Evolutionary conservation across 129 eudicot genomes (phyloP), one percentile per base, ranked within the genome.

Genomic region (Escallonia herrerae): DNA sequence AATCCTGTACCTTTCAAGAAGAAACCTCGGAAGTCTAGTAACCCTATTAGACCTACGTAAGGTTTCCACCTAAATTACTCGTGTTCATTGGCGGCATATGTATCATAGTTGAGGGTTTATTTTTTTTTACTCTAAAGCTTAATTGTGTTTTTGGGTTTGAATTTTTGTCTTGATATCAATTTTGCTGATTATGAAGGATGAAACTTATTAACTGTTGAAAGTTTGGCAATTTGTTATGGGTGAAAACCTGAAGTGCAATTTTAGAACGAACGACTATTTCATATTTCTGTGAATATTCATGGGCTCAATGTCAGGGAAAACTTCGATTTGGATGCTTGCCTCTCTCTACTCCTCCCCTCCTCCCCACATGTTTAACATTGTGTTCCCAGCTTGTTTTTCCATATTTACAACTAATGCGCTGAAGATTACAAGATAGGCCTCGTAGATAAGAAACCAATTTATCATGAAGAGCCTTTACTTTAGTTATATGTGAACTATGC

Each of bases 1-100:
- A 76, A 65, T 56, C 80, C 80, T 62, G 63, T 74, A 64, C 78
- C 77, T 55, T 79, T 68, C 58, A 83, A 86, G 81, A 85, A 62
- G 87, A 88, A 77, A 67, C 60, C 70, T 72, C 52, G 71, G 61
- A 79, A 54, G 69, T 72, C 6, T n/a, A 76, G 57, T 63, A 72
- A 74, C n/a, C n/a, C n/a, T 64, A 53, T 57, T 50, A 60, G 63
- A 69, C 52, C 66, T 65, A 65, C 78, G 88, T 85, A 62, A 86
- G 87, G 47, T 15, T 56, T 72, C 43, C 43, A 8, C 33, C 59
- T 69, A 5, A 12, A 12, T 43, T 49, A 37, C 47, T 56, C 37
- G 62, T 76, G n/a, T 41, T 70, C 10, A 47, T 54, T 46, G 40
- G 44, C 51, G 40, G 44, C 46, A 6, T 10, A 8, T 67, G 70